Evolutionary conservation across 768 basidiomycete species (phyloP).

Genomic region (Hydnomerulius pinastri): DNA sequence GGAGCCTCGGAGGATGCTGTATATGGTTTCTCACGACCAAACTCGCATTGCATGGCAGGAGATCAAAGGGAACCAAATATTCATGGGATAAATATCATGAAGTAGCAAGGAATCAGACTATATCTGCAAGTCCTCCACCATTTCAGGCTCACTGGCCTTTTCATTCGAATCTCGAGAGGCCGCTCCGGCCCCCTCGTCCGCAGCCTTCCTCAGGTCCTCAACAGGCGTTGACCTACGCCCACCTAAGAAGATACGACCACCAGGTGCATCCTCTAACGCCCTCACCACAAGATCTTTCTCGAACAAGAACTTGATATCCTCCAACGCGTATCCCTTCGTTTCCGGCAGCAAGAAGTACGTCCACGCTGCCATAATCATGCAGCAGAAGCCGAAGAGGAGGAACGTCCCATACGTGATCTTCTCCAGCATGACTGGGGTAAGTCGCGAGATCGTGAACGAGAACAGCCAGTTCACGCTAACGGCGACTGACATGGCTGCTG

Average conservation of each 20-base stretch:
- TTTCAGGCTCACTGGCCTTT: background rate
- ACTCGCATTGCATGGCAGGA: too few relatives aligned
- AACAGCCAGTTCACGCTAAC: slow-evolving; percentile 37
- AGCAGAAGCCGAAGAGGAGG: slow-evolving; percentile 34
- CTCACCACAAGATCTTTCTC: slow-evolving; percentile 35
- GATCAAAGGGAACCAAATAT: too few relatives aligned
- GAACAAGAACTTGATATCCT: slow-evolving; percentile 41
- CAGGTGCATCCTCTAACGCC: slow-evolving; percentile 36
- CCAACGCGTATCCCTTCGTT: slow-evolving; percentile 40
- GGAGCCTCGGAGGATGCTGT: too few relatives aligned
- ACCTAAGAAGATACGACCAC: slow-evolving; percentile 31
- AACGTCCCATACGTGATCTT: slow-evolving; percentile 34
- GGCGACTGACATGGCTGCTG: slow-evolving; percentile 36
- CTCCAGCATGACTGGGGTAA: slow-evolving; percentile 40
- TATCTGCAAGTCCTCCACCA: background rate
- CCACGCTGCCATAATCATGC: slow-evolving; percentile 36
- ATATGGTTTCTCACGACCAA: too few relatives aligned
- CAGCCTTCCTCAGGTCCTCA: slow-evolving; percentile 21
- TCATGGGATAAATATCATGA: too few relatives aligned
- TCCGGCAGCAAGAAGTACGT: slow-evolving; percentile 42
- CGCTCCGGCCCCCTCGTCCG: background rate
- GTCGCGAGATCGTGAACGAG: slow-evolving; percentile 37
- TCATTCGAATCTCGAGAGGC: background rate
- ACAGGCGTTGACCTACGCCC: slow-evolving; percentile 29
- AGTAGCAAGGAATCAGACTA: too few relatives aligned